phyloP scores from a whole-genome alignment of 106 monocot species.

The Dioscorea zingiberensis region DNA sequence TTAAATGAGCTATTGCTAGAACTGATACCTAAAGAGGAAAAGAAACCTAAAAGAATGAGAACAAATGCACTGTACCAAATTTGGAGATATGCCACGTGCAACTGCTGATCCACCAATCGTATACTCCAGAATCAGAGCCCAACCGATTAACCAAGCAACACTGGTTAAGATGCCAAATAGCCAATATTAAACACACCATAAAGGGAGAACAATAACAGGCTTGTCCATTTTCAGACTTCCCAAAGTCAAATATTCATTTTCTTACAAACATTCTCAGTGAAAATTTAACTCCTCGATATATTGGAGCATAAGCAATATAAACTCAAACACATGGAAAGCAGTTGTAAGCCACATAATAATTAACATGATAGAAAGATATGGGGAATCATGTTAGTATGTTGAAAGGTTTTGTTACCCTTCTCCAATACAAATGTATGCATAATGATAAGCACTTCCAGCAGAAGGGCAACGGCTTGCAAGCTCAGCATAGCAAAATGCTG shows the following conservation, averaged over 20 bases:
- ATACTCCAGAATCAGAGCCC: conserved; percentile 95
- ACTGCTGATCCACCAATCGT: conserved; percentile 94
- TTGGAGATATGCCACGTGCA: conserved; percentile 95
- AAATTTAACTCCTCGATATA: no score
- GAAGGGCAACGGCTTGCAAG: conserved; percentile 98
- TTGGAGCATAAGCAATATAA: no score
- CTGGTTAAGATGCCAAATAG: conserved; percentile 22
- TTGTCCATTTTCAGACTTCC: neutral
- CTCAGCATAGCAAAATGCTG: conserved; percentile 99
- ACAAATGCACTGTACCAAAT: conserved; percentile 42
- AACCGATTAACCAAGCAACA: conserved; percentile 96
- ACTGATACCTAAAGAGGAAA: neutral
- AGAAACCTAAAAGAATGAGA: conserved; percentile 1
- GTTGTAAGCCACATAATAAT: no score
- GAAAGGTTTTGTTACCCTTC: conserved; percentile 58
- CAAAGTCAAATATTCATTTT: neutral
- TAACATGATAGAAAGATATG: no score
- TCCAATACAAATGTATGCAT: conserved; percentile 97
- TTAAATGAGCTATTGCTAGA: no score
- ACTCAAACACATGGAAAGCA: no score
- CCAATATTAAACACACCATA: neutral
- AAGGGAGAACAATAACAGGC: no score
- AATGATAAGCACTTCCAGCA: conserved; percentile 98
- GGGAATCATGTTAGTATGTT: no score
- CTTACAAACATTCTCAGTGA: no score